Evolutionary conservation across 2,329 filamentous ascomycete species (phyloP).

Genomic region (Cytospora piceae): DNA sequence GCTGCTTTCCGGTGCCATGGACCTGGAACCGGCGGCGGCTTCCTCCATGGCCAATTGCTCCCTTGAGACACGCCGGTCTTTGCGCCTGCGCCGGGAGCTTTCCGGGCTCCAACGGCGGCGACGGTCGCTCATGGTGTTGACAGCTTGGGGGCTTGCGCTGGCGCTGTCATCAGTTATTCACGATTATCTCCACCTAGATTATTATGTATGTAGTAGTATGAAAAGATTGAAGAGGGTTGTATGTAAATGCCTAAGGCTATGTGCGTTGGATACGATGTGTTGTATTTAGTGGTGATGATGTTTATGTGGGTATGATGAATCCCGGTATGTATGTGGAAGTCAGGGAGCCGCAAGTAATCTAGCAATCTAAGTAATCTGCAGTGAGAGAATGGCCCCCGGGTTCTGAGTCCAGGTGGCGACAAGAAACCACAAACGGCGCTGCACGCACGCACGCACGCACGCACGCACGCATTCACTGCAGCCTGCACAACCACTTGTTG

Average conservation of each 20-base stretch:
- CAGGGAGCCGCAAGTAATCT: background rate
- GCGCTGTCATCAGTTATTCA: slow-evolving; percentile 24
- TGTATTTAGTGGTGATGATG: background rate
- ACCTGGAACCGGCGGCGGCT: slow-evolving; percentile 30
- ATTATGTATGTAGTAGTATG: background rate
- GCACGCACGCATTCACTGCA: no score
- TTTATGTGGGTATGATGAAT: background rate
- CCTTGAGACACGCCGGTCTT: slow-evolving; percentile 47
- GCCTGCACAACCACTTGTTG: background rate
- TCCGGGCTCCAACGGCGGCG: slow-evolving; percentile 61
- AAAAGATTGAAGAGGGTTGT: background rate
- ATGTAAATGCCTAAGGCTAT: background rate
- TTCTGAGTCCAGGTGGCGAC: slow-evolving; percentile 3
- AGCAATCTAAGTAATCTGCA: background rate
- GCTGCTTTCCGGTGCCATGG: slow-evolving; percentile 23
- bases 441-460: background rate
- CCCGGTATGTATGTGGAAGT: background rate
- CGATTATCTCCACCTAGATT: slow-evolving; percentile 3
- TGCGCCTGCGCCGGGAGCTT: slow-evolving; percentile 56
- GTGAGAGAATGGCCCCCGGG: background rate
- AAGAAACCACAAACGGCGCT: background rate
- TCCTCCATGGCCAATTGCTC: slow-evolving; percentile 42
- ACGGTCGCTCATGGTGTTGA: slow-evolving; percentile 58
- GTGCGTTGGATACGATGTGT: background rate
- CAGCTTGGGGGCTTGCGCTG: slow-evolving; percentile 26